Evolutionary conservation across 169 alveolate genomes (phyloP), one percentile per base, ranked within the genome.

Genomic region (Fabrea salina): DNA sequence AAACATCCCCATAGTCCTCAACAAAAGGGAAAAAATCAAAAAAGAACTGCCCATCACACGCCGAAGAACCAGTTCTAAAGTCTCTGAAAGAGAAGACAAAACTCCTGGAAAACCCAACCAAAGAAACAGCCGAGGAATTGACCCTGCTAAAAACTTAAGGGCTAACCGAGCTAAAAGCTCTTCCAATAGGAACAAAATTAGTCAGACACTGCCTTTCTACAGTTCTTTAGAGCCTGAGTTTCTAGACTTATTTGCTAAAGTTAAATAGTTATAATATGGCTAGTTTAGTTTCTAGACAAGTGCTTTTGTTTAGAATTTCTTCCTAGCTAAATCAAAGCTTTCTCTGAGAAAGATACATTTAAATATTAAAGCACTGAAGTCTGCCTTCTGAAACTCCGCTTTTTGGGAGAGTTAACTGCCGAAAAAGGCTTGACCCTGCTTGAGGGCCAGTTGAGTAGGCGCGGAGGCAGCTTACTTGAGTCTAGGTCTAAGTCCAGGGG

Each of bases 191-290:
- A 8, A 16, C 0, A 61, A 61, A 61, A 61, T 61, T 30, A 56
- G 33, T 25, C 22, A n/a, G 53, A 27, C 32, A 13, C 13, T 61
- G 44, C 74, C 74, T 33, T 61, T 61, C 39, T 3, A 7, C 32
- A 61, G 41, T 33, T n/a, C 16, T 30, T 27, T 61, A 11, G 74
- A 61, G 50, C 74, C 74, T 7, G 74, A 61, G 49, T 61, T 61
- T 61, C 25, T 61, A 37, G 39, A 61, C 39, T 27, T 61, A 7
- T 61, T 61, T 37, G 74, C 74, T 27, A 61, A 61, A n/a, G n/a
- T n/a, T n/a, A n/a, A n/a, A n/a, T n/a, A n/a, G n/a, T n/a, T n/a
- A n/a, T n/a, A n/a, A n/a, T n/a, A n/a, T n/a, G n/a, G n/a, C n/a
- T n/a, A n/a, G n/a, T n/a, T n/a, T n/a, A n/a, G n/a, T n/a, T n/a